A percentile compares a stretch with the other conserved stretches of the same genome.
These are phyloP conservation scores for Mortierella antarctica DNA, from an alignment of 192 early-diverging fungal genomes.

Conservation along the genomic window DNA sequence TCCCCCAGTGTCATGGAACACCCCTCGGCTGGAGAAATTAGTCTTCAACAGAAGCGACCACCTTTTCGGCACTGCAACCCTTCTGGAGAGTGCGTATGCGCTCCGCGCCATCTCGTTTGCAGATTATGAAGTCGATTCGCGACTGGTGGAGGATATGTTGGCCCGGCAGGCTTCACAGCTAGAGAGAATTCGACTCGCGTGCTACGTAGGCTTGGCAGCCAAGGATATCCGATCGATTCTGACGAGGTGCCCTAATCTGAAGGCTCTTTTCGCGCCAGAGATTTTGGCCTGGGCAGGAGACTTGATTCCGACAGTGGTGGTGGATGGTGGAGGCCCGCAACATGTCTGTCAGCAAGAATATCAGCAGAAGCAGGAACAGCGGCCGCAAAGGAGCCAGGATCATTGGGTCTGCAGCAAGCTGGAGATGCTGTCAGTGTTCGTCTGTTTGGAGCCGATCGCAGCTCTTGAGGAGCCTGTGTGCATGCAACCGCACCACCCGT, in stretches of 20 bases:
- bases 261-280: constrained; percentile 26
- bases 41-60: constrained; percentile 25
- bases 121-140: constrained; percentile 23
- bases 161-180: constrained; percentile 14
- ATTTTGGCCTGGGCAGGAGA: constrained; percentile 34
- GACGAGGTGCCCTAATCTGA: constrained; percentile 23
- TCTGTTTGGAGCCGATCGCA: constrained; percentile 10
- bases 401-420: constrained; percentile 21
- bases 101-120: constrained; percentile 19
- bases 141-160: background rate
- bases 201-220: constrained; percentile 23
- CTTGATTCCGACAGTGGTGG: background rate
- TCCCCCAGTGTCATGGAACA: constrained; percentile 12
- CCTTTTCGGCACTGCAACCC: background rate
- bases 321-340: background rate
- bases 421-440: constrained; percentile 19
- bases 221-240: constrained; percentile 19
- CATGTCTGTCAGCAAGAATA: background rate
- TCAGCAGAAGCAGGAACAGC: background rate
- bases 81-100: background rate
- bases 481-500: too few relatives aligned
- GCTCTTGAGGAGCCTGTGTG: background rate
- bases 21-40: constrained; percentile 9
- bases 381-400: background rate
- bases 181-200: constrained; percentile 31